These are phyloP conservation scores for Asterophora parasitica DNA, from an alignment of 768 basidiomycete genomes.

Conservation along the genomic window DNA sequence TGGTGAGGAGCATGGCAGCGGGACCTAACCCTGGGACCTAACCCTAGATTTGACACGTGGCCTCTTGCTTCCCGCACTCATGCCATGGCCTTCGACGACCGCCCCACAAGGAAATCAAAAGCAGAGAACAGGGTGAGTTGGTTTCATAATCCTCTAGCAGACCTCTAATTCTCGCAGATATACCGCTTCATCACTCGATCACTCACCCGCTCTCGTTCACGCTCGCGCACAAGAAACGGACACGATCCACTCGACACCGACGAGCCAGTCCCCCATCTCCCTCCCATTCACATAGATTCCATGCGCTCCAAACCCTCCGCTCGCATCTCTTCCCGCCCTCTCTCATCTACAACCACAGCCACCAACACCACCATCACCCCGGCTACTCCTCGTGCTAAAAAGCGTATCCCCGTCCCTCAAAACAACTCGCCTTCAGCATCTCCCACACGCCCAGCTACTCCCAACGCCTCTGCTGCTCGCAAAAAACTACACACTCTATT, in stretches of 20 bases:
- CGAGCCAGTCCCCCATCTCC: slow-evolving; percentile 21
- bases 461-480: slow-evolving; percentile 33
- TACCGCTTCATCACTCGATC: slow-evolving; percentile 54
- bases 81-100: slow-evolving; percentile 25
- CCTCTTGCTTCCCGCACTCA: slow-evolving; percentile 34
- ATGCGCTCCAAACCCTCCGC: slow-evolving; percentile 40
- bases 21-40: slow-evolving; percentile 19
- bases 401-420: slow-evolving; percentile 22
- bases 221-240: slow-evolving; percentile 43
- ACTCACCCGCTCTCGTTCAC: slow-evolving; percentile 55
- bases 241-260: slow-evolving; percentile 14
- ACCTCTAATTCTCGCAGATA: slow-evolving; percentile 45
- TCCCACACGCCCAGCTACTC: slow-evolving; percentile 23
- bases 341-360: slow-evolving; percentile 60
- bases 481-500: slow-evolving; percentile 44
- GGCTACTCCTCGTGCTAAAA: slow-evolving; percentile 41
- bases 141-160: too few relatives aligned
- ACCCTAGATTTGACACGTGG: slow-evolving; percentile 42
- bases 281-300: slow-evolving; percentile 12
- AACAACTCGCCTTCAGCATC: slow-evolving; percentile 12
- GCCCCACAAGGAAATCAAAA: slow-evolving; percentile 35
- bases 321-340: slow-evolving; percentile 53
- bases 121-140: slow-evolving; percentile 45
- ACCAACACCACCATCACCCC: slow-evolving; percentile 60
- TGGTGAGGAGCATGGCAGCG: slow-evolving; percentile 6